phyloP scores from a whole-genome alignment of 1,139 yeast species.

The Meyerozyma athensensis region DNA sequence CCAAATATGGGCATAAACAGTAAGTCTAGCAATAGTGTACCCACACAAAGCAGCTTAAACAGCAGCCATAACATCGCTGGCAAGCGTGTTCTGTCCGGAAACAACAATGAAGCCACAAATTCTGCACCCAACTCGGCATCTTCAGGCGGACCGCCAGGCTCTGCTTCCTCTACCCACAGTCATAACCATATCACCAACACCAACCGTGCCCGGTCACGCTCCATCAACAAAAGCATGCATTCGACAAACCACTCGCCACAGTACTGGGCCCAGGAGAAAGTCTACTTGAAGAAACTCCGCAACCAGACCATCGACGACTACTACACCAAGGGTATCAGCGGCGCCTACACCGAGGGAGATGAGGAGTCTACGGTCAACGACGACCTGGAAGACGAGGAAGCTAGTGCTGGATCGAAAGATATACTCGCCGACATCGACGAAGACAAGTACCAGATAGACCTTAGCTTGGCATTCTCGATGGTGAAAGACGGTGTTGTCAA shows the following conservation, averaged over 20 bases:
- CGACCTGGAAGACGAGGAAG: conserved; percentile 20
- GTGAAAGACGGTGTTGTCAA: conserved; percentile 29
- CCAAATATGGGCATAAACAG: too few species aligned
- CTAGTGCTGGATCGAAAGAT: conserved; percentile 24
- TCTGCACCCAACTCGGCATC: neutral
- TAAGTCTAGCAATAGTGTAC: too few species aligned
- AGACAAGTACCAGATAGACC: conserved; percentile 40
- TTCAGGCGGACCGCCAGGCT: neutral
- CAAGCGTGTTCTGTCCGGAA: too few species aligned
- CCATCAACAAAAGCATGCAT: conserved; percentile 19
- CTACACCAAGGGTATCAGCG: conserved; percentile 57
- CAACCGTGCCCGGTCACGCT: conserved; percentile 18
- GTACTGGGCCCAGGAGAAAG: conserved; percentile 62
- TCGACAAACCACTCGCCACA: conserved; percentile 27
- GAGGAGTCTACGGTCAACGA: conserved; percentile 25
- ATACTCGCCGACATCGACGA: conserved; percentile 41
- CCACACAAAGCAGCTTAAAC: too few species aligned
- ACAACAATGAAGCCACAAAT: neutral
- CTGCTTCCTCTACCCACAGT: neutral
- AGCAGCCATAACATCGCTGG: too few species aligned
- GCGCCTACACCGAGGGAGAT: conserved; percentile 31
- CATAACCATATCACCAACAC: neutral
- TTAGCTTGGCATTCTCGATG: conserved; percentile 33
- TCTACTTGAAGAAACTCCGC: conserved; percentile 60
- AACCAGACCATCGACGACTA: conserved; percentile 67